Evolutionary conservation across 2,329 filamentous ascomycete species (phyloP), one percentile per base, ranked within the genome.

Genomic region (Pleomassaria siparia): DNA sequence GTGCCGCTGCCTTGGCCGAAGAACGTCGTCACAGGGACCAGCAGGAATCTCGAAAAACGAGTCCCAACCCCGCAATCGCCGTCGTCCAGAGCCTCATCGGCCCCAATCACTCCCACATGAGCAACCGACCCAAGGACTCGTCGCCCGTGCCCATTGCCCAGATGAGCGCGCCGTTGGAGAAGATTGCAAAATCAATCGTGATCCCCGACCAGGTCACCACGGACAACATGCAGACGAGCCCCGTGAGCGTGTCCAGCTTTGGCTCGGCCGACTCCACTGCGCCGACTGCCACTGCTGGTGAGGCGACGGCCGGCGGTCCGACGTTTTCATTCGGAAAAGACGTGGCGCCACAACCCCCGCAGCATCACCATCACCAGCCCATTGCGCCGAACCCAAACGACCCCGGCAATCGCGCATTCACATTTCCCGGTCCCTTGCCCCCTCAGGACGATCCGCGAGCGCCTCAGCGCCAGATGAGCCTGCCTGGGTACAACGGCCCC

Each of bases 391-490:
- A 68, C 45, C 66, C 69, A 18, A 63, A 58, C 35, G 68, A 72
- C 21, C 63, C 67, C 10, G 59, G 71, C 28, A 80, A 77, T 57
- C 83, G 83, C 60, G 76, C 83, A 9, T 82, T 83, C 56, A 84
- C 83, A n/a, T 86, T 84, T 64, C 83, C 83, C 7, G 80, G 82
- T 43, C 82, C 81, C n/a, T 72, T 77, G 50, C 69, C 74, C 29
- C 68, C 70, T 44, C 76, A 69, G 59, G 71, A 59, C 55, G 71
- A 79, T 33, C 75, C 73, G 45, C 79, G 81, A 47, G 72, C 67
- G 50, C 75, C 79, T 10, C 72, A 77, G 43, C 76, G 82, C 54
- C 80, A 81, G 46, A 79, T 84, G 71, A 85, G 82, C 60, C 68
- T 83, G 49, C 80, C 80, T 30, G 80, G 79, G 33, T 80, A 79